These are phyloP conservation scores for Akanthomyces lecanii DNA, from an alignment of 2,329 filamentous ascomycete genomes.

Conservation along the genomic window DNA sequence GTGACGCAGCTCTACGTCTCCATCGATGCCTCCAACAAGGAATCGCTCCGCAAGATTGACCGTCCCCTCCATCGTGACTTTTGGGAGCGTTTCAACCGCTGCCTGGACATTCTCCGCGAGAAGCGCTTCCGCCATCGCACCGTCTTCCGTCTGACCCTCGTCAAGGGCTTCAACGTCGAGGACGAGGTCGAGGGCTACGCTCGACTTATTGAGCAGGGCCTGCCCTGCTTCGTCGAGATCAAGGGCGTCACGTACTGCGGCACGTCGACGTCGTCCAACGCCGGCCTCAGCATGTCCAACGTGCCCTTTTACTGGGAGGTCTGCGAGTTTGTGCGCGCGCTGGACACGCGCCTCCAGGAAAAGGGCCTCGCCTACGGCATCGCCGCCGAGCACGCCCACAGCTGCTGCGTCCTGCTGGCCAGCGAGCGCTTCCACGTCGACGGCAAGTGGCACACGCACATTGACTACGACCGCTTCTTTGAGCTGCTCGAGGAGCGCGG, in stretches of 20 bases:
- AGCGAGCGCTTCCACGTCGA: conserved; percentile 73
- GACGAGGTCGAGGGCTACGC: conserved; percentile 91
- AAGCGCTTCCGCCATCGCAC: conserved; percentile 83
- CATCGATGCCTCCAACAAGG: conserved; percentile 89
- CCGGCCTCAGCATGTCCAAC: conserved; percentile 93
- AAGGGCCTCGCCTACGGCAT: conserved; percentile 82
- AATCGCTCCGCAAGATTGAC: conserved; percentile 83
- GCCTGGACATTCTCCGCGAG: conserved; percentile 81
- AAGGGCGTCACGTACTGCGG: conserved; percentile 98
- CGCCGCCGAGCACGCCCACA: conserved; percentile 91
- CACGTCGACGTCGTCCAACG: conserved; percentile 76
- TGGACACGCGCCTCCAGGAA: conserved; percentile 63
- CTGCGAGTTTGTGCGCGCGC: conserved; percentile 70
- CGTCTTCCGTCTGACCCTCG: conserved; percentile 89
- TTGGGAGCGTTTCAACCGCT: conserved; percentile 92
- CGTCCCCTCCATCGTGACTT: conserved; percentile 91
- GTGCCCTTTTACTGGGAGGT: conserved; percentile 96
- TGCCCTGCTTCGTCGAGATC: conserved; percentile 90
- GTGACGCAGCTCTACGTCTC: conserved; percentile 96
- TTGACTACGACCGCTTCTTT: conserved; percentile 89
- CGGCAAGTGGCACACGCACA: conserved; percentile 84
- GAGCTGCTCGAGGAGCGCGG: conserved; percentile 68
- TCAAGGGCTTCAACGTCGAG: conserved; percentile 97
- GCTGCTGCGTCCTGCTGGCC: conserved; percentile 85
- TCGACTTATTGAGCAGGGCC: conserved; percentile 75